Base-by-base conservation (phyloP, 2,329 filamentous ascomycete species). In the Aureobasidium sp. region DNA sequence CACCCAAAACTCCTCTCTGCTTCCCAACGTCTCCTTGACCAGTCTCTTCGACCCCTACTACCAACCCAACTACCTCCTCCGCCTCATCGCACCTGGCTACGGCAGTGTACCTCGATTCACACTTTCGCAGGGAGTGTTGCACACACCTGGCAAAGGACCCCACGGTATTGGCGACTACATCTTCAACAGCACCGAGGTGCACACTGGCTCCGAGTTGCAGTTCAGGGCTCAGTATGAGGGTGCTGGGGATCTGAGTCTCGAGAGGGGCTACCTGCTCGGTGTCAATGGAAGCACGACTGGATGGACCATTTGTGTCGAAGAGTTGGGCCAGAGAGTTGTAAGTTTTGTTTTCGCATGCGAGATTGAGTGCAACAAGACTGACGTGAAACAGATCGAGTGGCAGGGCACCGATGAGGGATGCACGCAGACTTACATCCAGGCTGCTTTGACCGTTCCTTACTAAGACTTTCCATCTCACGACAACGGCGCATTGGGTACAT, bases 11-110 rank as follows among this genome's bases (percentile, higher is more conserved):
- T 69, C 72, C 22, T 70, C 70, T 8, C 57, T 66, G 19, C 70
- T 77, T 8, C 66, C 69, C 29, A 66, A 70, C 58, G 74, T 76
- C 31, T 72, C 69, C 35, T 73, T 74, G 6, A 74, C 70, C 11
- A 74, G 73, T 0, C 68, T 76, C 60, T 76, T 74, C 66, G 70
- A 74, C 50, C 73, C 74, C 0, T 69, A 70, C 68, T 67, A 73
- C 59, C 65, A 67, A 45, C 66, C 70, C 15, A 69, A 67, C 44
- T 71, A 73, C 65, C 67, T 72, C 62, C 70, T 78, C 24, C 74
- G 75, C 63, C 69, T 73, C 19, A 74, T 71, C 58, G 70, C 61
- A 8, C 69, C 72, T 0, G 74, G 74, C 63, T 78, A 77, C 64
- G 68, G 67, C 59, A 72, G 68, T 22, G 69, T 78, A 0, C 74